Conservation (phyloP, 805 yeast species). For the Suhomyces sp. region DNA sequence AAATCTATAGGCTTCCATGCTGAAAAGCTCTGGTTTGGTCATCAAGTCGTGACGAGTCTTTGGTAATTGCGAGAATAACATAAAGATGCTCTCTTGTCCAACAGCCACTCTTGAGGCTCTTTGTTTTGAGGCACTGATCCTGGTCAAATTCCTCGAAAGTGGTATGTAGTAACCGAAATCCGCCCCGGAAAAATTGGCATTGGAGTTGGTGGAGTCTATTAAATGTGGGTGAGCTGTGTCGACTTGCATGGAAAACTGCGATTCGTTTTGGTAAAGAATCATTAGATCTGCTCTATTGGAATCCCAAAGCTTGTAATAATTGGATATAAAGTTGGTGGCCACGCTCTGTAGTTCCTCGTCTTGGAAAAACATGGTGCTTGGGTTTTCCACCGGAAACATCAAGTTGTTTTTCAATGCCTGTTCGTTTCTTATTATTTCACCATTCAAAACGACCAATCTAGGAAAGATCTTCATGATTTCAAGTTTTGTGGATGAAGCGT, state of each 20-base stretch:
- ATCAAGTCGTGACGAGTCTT: conserved; percentile 68
- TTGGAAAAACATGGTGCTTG: conserved; percentile 77
- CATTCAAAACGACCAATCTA: conserved; percentile 74
- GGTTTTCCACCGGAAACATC: conserved; percentile 52
- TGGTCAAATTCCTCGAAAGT: conserved; percentile 71
- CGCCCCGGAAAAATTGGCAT: conserved; percentile 9
- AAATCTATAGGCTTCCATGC: conserved; percentile 74
- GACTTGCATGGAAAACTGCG: conserved; percentile 79
- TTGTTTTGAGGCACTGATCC: conserved; percentile 53
- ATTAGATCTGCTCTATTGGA: conserved; percentile 64
- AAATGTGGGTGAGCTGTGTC: conserved; percentile 67
- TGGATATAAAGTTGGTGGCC: conserved; percentile 74
- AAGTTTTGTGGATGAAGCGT: conserved; percentile 44
- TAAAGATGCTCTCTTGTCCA: conserved; percentile 68
- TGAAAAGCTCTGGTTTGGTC: conserved; percentile 60
- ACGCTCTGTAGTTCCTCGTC: conserved; percentile 64
- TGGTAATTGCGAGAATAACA: conserved; percentile 69
- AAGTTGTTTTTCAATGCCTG: conserved; percentile 49
- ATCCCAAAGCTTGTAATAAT: conserved; percentile 82
- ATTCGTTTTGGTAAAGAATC: conserved; percentile 73
- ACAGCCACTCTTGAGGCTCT: conserved; percentile 57
- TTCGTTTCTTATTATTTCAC: conserved; percentile 74
- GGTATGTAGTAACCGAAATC: conserved; percentile 67
- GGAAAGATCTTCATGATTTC: conserved; percentile 78
- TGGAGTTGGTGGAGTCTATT: conserved; percentile 9